phyloP scores from a whole-genome alignment of 1,284 basidiomycete species.

The Pascua sp. region DNA sequence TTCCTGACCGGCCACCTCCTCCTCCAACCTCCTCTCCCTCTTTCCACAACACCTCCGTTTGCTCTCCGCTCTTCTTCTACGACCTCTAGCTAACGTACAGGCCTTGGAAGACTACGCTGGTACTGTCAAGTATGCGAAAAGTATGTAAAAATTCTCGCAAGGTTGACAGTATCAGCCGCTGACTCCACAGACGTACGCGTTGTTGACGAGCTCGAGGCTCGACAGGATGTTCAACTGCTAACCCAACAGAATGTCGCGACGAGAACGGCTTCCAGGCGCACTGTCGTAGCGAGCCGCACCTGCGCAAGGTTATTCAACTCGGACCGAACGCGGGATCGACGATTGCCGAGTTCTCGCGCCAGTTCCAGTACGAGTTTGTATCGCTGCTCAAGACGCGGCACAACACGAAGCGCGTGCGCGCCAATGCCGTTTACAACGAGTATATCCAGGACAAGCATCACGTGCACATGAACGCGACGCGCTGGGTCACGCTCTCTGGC shows the following conservation, averaged over 20 bases:
- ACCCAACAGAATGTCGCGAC: no score
- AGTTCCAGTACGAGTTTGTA: slow-evolving; percentile 92
- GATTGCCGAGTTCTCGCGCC: slow-evolving; percentile 81
- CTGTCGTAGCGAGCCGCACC: slow-evolving; percentile 56
- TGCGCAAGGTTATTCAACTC: slow-evolving; percentile 93
- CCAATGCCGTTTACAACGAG: slow-evolving; percentile 97
- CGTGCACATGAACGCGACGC: slow-evolving; percentile 97
- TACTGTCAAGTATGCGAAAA: slow-evolving; percentile 97
- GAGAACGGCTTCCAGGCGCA: slow-evolving; percentile 80
- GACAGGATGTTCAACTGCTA: no score
- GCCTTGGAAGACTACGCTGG: slow-evolving; percentile 86
- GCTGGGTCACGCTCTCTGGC: slow-evolving; percentile 94
- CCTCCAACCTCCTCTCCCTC: neutral
- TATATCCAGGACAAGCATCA: slow-evolving; percentile 94
- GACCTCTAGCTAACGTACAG: slow-evolving; percentile 17
- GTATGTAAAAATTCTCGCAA: no score
- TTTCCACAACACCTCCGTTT: no score
- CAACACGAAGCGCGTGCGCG: slow-evolving; percentile 86
- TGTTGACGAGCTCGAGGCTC: neutral
- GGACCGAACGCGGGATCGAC: slow-evolving; percentile 88
- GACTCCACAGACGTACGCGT: no score
- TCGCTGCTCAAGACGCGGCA: slow-evolving; percentile 70
- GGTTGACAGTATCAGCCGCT: no score
- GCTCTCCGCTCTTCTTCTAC: neutral
- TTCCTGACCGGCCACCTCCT: neutral